Percentiles rank a stretch among this genome's conserved stretches.
phyloP scores from a whole-genome alignment of 805 yeast species.

The Ogataea dorogensis region DNA sequence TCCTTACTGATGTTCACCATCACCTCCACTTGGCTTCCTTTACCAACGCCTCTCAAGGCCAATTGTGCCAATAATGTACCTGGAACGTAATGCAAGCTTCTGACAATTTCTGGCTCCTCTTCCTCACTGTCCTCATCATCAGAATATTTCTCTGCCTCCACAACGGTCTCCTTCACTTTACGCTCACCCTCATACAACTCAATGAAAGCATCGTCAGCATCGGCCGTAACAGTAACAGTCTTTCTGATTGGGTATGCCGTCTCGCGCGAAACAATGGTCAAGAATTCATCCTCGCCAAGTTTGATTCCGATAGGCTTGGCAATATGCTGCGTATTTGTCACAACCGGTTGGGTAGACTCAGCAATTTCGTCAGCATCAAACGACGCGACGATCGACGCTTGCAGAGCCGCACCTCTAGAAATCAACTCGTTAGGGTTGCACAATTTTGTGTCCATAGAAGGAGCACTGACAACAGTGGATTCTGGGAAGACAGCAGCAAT shows the following conservation, averaged over 20 bases:
- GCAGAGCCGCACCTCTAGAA: conserved; percentile 95
- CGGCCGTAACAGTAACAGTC: conserved; percentile 61
- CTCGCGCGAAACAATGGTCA: conserved; percentile 72
- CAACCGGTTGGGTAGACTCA: conserved; percentile 80
- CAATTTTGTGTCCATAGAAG: conserved; percentile 74
- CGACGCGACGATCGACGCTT: conserved; percentile 80
- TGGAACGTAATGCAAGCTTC: conserved; percentile 70
- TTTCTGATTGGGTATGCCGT: conserved; percentile 91
- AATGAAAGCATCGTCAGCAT: conserved; percentile 60
- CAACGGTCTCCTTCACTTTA: conserved; percentile 74
- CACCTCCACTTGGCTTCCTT: conserved; percentile 66
- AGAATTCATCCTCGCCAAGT: conserved; percentile 66
- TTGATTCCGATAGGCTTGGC: conserved; percentile 81
- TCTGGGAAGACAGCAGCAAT: conserved; percentile 79
- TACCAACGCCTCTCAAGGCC: conserved; percentile 66
- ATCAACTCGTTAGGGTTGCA: conserved; percentile 84
- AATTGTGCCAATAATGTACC: conserved; percentile 77
- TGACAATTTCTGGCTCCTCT: conserved; percentile 87
- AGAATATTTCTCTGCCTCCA: conserved; percentile 62
- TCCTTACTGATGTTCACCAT: conserved; percentile 63
- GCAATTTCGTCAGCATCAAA: conserved; percentile 80
- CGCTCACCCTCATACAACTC: conserved; percentile 85
- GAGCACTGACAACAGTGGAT: conserved; percentile 69
- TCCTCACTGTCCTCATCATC: conserved; percentile 58
- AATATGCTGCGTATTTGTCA: conserved; percentile 85